Evolutionary conservation across 2,329 filamentous ascomycete species (phyloP).

Genomic region (Proliferodiscus dingleyae): DNA sequence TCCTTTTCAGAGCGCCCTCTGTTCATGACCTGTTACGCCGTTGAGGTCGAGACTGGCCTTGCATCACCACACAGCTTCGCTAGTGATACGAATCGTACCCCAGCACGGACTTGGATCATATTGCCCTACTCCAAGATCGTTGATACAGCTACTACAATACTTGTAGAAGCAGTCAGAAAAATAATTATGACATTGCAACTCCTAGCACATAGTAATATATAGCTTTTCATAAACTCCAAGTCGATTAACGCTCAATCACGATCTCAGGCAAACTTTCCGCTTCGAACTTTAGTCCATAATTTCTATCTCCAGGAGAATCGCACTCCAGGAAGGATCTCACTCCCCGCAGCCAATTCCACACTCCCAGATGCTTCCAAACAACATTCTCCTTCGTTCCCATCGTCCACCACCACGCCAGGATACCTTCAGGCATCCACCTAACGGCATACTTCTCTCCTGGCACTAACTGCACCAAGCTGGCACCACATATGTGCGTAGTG

Average conservation of each 20-base stretch:
- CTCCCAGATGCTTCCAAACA: background rate
- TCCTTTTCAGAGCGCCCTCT: no score
- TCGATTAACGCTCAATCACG: constrained; percentile 4
- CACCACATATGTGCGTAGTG: background rate
- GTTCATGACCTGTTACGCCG: no score
- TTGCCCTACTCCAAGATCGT: no score
- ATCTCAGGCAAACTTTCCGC: background rate
- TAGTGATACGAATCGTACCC: no score
- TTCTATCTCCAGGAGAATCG: background rate
- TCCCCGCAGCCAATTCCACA: background rate
- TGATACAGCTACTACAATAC: no score
- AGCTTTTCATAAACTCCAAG: no score
- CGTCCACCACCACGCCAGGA: background rate
- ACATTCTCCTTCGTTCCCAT: background rate
- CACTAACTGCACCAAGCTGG: background rate
- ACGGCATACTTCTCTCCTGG: background rate
- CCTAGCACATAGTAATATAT: no score
- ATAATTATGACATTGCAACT: no score
- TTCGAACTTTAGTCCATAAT: background rate
- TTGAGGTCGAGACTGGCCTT: no score
- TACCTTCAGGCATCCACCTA: background rate
- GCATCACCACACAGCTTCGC: no score
- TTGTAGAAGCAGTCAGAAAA: no score
- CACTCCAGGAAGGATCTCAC: background rate
- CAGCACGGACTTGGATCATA: no score